Evolutionary conservation across 2,329 filamentous ascomycete species (phyloP).

Genomic region (Xylaria sp.): DNA sequence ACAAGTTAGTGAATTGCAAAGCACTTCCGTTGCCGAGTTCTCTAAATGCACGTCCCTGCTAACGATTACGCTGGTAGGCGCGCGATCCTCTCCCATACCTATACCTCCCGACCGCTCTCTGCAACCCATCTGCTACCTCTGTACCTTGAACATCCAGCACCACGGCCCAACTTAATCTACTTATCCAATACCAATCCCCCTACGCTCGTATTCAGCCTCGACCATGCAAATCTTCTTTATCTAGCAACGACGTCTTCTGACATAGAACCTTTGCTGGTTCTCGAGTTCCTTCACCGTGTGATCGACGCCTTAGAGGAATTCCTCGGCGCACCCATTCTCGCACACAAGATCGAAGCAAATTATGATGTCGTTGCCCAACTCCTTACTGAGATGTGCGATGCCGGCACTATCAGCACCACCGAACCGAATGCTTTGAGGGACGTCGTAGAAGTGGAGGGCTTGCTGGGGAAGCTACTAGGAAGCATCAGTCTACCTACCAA

Average conservation of each 20-base stretch:
- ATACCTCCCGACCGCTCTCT: slow-evolving; percentile 82
- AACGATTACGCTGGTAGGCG: slow-evolving; percentile 65
- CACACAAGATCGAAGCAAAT: slow-evolving; percentile 85
- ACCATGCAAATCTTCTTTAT: slow-evolving; percentile 88
- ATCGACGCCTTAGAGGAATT: slow-evolving; percentile 96
- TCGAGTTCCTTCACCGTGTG: slow-evolving; percentile 94
- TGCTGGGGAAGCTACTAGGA: slow-evolving; percentile 88
- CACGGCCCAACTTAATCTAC: slow-evolving; percentile 88
- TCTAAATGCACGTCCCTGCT: background rate
- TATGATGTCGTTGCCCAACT: slow-evolving; percentile 96
- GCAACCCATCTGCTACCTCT: slow-evolving; percentile 82
- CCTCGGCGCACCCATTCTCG: slow-evolving; percentile 85
- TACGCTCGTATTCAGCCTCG: slow-evolving; percentile 86
- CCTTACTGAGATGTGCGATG: slow-evolving; percentile 96
- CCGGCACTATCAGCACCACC: slow-evolving; percentile 86
- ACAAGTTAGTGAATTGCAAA: slow-evolving; percentile 71
- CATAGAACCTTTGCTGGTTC: slow-evolving; percentile 85
- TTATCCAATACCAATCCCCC: slow-evolving; percentile 84
- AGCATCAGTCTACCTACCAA: slow-evolving; percentile 82
- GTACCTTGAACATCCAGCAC: slow-evolving; percentile 83
- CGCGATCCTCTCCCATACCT: slow-evolving; percentile 88
- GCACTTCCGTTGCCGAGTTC: background rate
- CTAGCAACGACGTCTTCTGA: slow-evolving; percentile 87
- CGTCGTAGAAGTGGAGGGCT: slow-evolving; percentile 89
- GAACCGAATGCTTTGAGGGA: slow-evolving; percentile 94